Conservation (phyloP, 805 yeast genomes). For the Ogataea nitratoaversa region DNA sequence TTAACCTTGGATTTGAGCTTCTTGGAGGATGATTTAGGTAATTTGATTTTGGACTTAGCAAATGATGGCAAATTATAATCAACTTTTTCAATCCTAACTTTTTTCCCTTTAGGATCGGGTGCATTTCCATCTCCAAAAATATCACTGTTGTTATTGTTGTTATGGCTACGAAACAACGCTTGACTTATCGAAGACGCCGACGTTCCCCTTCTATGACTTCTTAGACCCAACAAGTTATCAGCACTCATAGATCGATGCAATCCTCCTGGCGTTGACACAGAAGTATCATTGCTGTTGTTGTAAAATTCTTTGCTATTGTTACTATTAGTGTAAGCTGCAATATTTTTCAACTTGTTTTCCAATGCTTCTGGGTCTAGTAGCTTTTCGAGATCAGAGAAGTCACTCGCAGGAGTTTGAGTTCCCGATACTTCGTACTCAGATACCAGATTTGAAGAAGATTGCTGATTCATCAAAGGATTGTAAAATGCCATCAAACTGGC, state of each 20-base stretch:
- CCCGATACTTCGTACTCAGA: slow-evolving; percentile 18
- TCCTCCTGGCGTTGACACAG: not conserved
- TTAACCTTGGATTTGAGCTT: not conserved
- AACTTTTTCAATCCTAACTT: slow-evolving; percentile 9
- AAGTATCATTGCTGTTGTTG: not conserved
- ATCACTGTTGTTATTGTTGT: not conserved
- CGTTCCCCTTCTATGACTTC: slow-evolving; percentile 8
- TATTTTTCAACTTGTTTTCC: slow-evolving; percentile 16
- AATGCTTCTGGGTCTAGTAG: slow-evolving; percentile 14
- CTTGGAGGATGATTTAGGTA: too few species aligned
- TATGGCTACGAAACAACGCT: not conserved
- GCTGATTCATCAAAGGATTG: slow-evolving; percentile 36
- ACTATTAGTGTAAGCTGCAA: slow-evolving; percentile 1
- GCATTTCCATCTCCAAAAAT: not conserved
- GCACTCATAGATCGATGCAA: slow-evolving; percentile 19
- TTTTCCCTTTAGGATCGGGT: slow-evolving; percentile 3
- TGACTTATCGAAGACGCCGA: slow-evolving; percentile 4
- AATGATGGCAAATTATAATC: slow-evolving; percentile 17
- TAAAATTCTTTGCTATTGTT: not conserved
- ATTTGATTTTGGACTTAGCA: slow-evolving; percentile 8
- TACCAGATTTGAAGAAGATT: slow-evolving; percentile 2
- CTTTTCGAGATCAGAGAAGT: slow-evolving; percentile 12
- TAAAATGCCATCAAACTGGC: slow-evolving; percentile 73
- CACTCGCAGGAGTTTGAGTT: slow-evolving; percentile 17
- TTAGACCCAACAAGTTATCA: slow-evolving; percentile 8